A percentile compares a stretch with the other conserved stretches of the same genome.
phyloP scores from a whole-genome alignment of 495 filamentous ascomycete species.

The Aspergillus wentii region DNA sequence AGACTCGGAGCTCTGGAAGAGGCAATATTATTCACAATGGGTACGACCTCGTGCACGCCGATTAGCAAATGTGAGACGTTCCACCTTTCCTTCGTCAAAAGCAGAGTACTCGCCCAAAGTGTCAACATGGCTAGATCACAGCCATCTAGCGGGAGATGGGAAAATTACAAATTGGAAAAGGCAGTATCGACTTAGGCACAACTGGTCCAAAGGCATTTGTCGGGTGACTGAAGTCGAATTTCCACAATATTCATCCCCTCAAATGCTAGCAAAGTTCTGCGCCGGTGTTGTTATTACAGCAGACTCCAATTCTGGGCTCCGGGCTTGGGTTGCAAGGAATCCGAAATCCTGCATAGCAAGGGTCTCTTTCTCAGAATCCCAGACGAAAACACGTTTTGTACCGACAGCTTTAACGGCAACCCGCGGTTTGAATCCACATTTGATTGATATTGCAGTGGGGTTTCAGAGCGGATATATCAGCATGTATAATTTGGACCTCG shows the following conservation, averaged over 20 bases:
- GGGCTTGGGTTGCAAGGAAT: constrained; percentile 69
- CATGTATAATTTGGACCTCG: constrained; percentile 55
- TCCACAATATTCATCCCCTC: constrained; percentile 47
- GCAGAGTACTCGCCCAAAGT: constrained; percentile 65
- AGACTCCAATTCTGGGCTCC: constrained; percentile 63
- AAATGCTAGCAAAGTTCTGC: constrained; percentile 65
- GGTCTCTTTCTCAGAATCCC: constrained; percentile 12
- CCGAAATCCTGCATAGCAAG: constrained; percentile 33
- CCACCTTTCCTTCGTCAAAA: constrained; percentile 26
- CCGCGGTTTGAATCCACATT: constrained; percentile 22
- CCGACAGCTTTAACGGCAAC: constrained; percentile 71
- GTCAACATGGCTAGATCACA: constrained; percentile 80
- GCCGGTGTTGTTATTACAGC: constrained; percentile 74
- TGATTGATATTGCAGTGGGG: constrained; percentile 55
- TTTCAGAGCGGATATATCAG: constrained; percentile 73
- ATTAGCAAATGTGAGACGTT: constrained; percentile 61
- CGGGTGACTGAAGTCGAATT: constrained; percentile 72
- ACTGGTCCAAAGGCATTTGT: constrained; percentile 85
- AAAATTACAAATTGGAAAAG: constrained; percentile 74
- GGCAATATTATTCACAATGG: constrained; percentile 82
- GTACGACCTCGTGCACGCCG: constrained; percentile 77
- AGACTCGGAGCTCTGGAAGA: constrained; percentile 91
- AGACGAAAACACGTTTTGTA: constrained; percentile 6
- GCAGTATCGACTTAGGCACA: constrained; percentile 85
- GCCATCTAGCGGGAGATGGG: constrained; percentile 48